Conservation (phyloP, 2,329 filamentous ascomycete species). For the Monosporascus sp. region DNA sequence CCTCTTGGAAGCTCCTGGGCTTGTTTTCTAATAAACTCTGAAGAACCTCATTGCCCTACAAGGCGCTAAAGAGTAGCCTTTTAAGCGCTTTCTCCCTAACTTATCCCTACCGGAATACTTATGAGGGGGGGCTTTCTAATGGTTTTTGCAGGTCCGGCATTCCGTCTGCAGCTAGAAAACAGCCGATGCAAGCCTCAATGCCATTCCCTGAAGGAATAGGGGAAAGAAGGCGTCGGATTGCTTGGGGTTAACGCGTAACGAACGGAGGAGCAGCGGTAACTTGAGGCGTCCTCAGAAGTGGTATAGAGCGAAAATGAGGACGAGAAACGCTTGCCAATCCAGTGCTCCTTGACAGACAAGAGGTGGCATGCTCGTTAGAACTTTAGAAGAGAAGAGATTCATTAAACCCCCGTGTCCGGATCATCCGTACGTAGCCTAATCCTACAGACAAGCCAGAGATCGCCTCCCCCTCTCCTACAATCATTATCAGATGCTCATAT, state of each 20-base stretch:
- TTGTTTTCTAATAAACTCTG: too few relatives aligned
- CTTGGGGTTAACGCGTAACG: too few relatives aligned
- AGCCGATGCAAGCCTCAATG: not conserved
- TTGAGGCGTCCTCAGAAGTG: not conserved
- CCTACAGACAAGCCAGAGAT: not conserved
- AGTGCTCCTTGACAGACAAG: not conserved
- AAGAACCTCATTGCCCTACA: too few relatives aligned
- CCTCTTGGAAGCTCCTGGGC: too few relatives aligned
- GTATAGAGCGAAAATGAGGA: not conserved
- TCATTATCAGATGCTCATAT: conserved; percentile 3
- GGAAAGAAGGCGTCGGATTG: too few relatives aligned
- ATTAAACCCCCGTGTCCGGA: not conserved
- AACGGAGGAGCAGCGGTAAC: not conserved
- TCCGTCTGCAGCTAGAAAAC: not conserved
- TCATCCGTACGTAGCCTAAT: not conserved
- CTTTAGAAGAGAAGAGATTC: not conserved
- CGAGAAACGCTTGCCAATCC: not conserved
- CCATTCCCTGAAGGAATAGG: not conserved
- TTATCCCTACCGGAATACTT: too few relatives aligned
- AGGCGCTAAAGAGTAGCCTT: too few relatives aligned
- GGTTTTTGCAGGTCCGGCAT: not conserved
- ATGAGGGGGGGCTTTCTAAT: too few relatives aligned
- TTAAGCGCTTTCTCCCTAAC: too few relatives aligned
- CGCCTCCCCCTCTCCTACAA: not conserved
- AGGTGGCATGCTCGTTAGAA: too few relatives aligned